phyloP scores from a whole-genome alignment of 1,284 basidiomycete genomes.

The Marasmius fiardii region DNA sequence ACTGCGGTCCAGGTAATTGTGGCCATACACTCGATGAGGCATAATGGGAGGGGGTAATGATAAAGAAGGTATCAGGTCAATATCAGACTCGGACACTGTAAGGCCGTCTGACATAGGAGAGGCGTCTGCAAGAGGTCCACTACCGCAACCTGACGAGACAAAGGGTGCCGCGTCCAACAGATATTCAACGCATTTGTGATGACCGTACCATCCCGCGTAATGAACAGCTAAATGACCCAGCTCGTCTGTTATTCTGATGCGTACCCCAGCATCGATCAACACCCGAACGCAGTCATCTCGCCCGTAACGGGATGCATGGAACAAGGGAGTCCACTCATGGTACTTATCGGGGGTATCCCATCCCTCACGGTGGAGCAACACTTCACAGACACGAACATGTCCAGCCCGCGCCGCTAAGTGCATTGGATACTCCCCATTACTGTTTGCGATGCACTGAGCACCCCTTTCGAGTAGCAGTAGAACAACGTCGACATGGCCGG shows the following conservation, averaged over 20 bases:
- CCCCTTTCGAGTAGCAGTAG: slow-evolving; percentile 74
- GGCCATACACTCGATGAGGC: slow-evolving; percentile 89
- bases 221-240: slow-evolving; percentile 84
- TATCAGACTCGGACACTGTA: slow-evolving; percentile 56
- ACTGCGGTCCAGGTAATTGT: slow-evolving; percentile 89
- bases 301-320: slow-evolving; percentile 93
- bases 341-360: slow-evolving; percentile 95
- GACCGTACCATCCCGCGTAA: slow-evolving; percentile 98
- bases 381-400: slow-evolving; percentile 77
- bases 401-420: slow-evolving; percentile 98
- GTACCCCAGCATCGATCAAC: slow-evolving; percentile 77
- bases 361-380: slow-evolving; percentile 75
- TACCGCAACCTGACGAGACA: slow-evolving; percentile 19
- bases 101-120: slow-evolving; percentile 34
- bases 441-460: slow-evolving; percentile 82
- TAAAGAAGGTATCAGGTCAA: slow-evolving; percentile 91
- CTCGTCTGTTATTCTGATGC: slow-evolving; percentile 80
- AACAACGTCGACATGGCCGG: slow-evolving; percentile 86
- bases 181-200: slow-evolving; percentile 74
- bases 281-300: slow-evolving; percentile 75
- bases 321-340: slow-evolving; percentile 97
- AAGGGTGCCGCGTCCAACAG: slow-evolving; percentile 53
- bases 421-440: slow-evolving; percentile 94
- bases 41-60: slow-evolving; percentile 98
- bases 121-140: slow-evolving; percentile 21